Conservation (phyloP, 163 green algal genomes). For the Picocystis sp. region DNA sequence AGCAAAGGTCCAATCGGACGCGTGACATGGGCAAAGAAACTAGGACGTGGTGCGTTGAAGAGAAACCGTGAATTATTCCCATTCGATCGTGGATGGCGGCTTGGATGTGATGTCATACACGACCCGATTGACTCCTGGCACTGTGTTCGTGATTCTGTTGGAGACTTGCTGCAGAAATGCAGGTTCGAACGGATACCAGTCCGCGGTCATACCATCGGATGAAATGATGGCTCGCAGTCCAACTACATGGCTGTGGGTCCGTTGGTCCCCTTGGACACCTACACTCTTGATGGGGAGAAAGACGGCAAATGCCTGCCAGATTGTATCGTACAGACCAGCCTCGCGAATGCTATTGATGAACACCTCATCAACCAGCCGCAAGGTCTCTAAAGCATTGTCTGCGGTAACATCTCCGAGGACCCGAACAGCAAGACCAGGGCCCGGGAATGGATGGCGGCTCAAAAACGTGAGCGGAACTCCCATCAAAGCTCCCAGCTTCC, state of each 20-base stretch:
- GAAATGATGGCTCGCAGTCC: conserved; percentile 79
- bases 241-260: conserved; percentile 83
- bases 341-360: conserved; percentile 86
- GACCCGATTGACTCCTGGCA: conserved; percentile 83
- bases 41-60: not conserved
- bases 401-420: conserved; percentile 90
- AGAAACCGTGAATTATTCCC: conserved; percentile 50
- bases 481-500: conserved; percentile 39
- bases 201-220: conserved; percentile 95
- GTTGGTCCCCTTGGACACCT: conserved; percentile 91
- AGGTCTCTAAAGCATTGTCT: conserved; percentile 54
- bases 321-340: conserved; percentile 91
- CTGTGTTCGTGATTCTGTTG: conserved; percentile 85
- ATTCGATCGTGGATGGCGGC: conserved; percentile 96
- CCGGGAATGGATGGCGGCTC: conserved; percentile 90
- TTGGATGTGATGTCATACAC: conserved; percentile 98
- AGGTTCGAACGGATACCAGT: conserved; percentile 85
- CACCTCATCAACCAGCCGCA: conserved; percentile 86
- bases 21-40: no score
- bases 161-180: conserved; percentile 76
- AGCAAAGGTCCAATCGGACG: no score
- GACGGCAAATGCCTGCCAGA: conserved; percentile 97
- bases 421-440: conserved; percentile 82
- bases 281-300: conserved; percentile 84
- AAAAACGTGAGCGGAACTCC: conserved; percentile 84